A percentile compares a stretch with the other conserved stretches of the same genome.
These are phyloP conservation scores for Colletotrichum neosansevieriae DNA, from an alignment of 2,329 filamentous ascomycete genomes.

Conservation along the genomic window DNA sequence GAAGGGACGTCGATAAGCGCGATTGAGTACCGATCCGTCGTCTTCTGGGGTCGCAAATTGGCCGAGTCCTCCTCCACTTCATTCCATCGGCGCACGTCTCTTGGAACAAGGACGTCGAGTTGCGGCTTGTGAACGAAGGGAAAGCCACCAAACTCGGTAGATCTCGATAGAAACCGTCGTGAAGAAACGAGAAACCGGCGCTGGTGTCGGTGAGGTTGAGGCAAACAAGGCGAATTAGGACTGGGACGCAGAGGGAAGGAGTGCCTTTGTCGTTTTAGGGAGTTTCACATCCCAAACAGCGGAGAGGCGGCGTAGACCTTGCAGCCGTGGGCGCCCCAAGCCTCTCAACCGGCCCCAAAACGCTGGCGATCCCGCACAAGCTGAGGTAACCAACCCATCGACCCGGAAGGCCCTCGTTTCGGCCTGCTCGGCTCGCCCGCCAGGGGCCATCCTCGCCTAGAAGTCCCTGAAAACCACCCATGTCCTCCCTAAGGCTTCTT, in stretches of 20 bases:
- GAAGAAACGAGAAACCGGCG: slow-evolving; percentile 12
- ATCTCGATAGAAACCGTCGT: slow-evolving; percentile 19
- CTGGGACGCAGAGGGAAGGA: slow-evolving; percentile 14
- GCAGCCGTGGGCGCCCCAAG: slow-evolving; percentile 3
- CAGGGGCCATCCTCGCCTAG: slow-evolving; percentile 16
- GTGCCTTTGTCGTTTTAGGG: slow-evolving; percentile 35
- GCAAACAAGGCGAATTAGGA: slow-evolving; percentile 3
- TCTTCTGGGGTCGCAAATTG: slow-evolving; percentile 19
- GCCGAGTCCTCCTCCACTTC: slow-evolving; percentile 23
- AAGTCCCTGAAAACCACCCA: slow-evolving; percentile 24
- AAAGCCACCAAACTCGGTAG: slow-evolving; percentile 16
- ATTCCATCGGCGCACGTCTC: slow-evolving; percentile 28
- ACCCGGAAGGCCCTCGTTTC: slow-evolving; percentile 10
- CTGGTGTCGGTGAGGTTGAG: slow-evolving; percentile 9
- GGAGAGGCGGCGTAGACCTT: slow-evolving; percentile 31
- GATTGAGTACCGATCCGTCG: slow-evolving; percentile 10
- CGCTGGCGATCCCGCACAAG: slow-evolving; percentile 19
- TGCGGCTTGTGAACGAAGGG: slow-evolving; percentile 21
- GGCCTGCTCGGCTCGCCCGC: slow-evolving; percentile 26
- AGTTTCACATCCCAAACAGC: slow-evolving; percentile 41
- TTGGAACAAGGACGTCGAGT: slow-evolving; percentile 6
- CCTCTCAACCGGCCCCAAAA: slow-evolving; percentile 17
- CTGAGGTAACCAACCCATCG: slow-evolving; percentile 27
- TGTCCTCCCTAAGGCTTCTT: slow-evolving; percentile 15
- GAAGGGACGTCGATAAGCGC: slow-evolving; percentile 17